Evolutionary conservation across 768 basidiomycete genomes (phyloP).

Genomic region (Serendipita indica): DNA sequence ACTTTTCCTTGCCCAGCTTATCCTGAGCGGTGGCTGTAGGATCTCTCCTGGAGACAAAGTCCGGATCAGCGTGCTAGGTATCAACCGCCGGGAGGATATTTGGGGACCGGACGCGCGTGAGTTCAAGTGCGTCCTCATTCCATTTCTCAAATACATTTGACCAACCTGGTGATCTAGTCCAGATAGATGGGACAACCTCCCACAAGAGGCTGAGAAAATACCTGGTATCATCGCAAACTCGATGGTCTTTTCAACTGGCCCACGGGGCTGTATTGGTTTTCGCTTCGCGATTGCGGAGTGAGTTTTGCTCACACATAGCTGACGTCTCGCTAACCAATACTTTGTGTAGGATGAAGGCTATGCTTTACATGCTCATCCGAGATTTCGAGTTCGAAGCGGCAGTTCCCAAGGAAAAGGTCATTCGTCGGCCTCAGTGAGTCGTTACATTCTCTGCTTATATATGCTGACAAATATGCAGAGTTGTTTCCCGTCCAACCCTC

Average conservation of each 20-base stretch:
- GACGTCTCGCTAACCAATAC: too few species aligned
- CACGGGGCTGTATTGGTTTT: not conserved
- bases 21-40: not conserved
- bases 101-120: conserved; percentile 26
- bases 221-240: not conserved
- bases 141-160: not conserved
- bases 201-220: not conserved
- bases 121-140: conserved; percentile 20
- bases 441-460: too few species aligned
- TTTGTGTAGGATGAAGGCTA: conserved; percentile 13
- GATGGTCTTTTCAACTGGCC: not conserved
- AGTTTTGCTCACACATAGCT: too few species aligned
- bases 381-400: conserved; percentile 5
- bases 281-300: not conserved
- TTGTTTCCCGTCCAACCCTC: not conserved
- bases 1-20: not conserved
- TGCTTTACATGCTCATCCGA: not conserved
- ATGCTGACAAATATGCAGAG: not conserved
- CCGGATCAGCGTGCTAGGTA: conserved; percentile 19
- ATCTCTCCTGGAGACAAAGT: conserved; percentile 15
- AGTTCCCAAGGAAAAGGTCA: not conserved
- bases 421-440: not conserved
- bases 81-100: conserved; percentile 20
- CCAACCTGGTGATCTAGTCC: not conserved
- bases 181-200: not conserved